A percentile compares a stretch with the other conserved stretches of the same genome.
Evolutionary conservation across 192 early-diverging fungal species (phyloP).

Genomic region (Dimargaris verticillata): DNA sequence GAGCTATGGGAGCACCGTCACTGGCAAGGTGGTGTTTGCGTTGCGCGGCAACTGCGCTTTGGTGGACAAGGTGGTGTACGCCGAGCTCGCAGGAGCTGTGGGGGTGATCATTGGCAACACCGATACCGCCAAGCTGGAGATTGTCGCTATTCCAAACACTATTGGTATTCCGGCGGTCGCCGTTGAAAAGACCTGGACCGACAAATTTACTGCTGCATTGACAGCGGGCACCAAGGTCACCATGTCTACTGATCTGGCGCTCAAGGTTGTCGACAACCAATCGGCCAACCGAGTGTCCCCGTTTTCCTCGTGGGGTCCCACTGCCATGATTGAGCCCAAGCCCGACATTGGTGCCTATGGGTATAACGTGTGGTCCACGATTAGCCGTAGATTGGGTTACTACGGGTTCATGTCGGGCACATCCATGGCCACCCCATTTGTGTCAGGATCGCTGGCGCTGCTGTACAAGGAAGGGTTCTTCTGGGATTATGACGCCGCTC

Average conservation of each 20-base stretch:
- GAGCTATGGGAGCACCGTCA: slow-evolving; percentile 21
- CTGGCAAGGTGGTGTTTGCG: slow-evolving; percentile 37
- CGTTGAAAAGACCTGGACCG: slow-evolving; percentile 32
- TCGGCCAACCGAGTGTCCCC: slow-evolving; percentile 43
- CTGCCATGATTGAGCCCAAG: slow-evolving; percentile 45
- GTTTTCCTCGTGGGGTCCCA: slow-evolving; percentile 62
- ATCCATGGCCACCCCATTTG: slow-evolving; percentile 49
- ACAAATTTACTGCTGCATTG: slow-evolving; percentile 21
- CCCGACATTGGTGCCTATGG: slow-evolving; percentile 42
- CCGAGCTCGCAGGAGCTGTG: slow-evolving; percentile 37
- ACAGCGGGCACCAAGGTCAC: slow-evolving; percentile 17
- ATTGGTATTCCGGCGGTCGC: slow-evolving; percentile 11
- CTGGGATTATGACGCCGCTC: too few relatives aligned
- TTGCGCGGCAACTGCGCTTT: background rate
- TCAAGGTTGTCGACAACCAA: slow-evolving; percentile 15
- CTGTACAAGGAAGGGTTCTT: background rate
- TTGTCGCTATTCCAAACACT: background rate
- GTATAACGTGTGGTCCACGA: slow-evolving; percentile 45
- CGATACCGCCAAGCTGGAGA: slow-evolving; percentile 2
- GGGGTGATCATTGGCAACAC: slow-evolving; percentile 48
- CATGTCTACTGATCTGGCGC: slow-evolving; percentile 30
- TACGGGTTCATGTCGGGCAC: slow-evolving; percentile 42
- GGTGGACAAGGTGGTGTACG: slow-evolving; percentile 33
- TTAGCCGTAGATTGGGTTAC: slow-evolving; percentile 31
- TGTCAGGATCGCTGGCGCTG: background rate